phyloP scores from a whole-genome alignment of 768 basidiomycete species.

The Mycena maculata region DNA sequence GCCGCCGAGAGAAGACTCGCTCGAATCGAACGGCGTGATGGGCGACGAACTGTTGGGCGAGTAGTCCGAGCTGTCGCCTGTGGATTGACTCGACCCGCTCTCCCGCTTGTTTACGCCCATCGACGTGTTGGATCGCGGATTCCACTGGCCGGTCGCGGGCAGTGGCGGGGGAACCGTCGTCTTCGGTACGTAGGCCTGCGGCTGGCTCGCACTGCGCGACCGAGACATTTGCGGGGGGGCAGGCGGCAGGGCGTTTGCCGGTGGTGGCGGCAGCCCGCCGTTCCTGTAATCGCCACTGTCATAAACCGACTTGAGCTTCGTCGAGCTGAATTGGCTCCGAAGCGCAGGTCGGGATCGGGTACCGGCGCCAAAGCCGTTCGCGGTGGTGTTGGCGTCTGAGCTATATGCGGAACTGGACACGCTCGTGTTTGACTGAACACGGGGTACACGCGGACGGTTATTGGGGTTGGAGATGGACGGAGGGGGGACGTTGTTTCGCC shows the following conservation, averaged over 20 bases:
- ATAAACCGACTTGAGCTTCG: slow-evolving; percentile 64
- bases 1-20: slow-evolving; percentile 80
- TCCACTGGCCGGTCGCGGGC: slow-evolving; percentile 60
- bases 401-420: slow-evolving; percentile 47
- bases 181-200: slow-evolving; percentile 73
- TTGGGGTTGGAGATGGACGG: slow-evolving; percentile 45
- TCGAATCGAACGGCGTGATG: slow-evolving; percentile 91
- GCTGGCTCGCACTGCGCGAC: slow-evolving; percentile 85
- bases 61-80: slow-evolving; percentile 82
- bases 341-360: slow-evolving; percentile 56
- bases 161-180: slow-evolving; percentile 68
- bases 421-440: slow-evolving; percentile 60
- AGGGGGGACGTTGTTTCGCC: slow-evolving; percentile 63
- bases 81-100: slow-evolving; percentile 87
- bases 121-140: slow-evolving; percentile 54
- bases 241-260: slow-evolving; percentile 20
- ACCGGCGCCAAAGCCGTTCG: slow-evolving; percentile 49
- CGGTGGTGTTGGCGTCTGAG: slow-evolving; percentile 58
- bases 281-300: slow-evolving; percentile 57
- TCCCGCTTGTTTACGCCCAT: slow-evolving; percentile 70
- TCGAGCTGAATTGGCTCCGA: slow-evolving; percentile 79
- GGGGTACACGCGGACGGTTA: slow-evolving; percentile 48
- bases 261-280: slow-evolving; percentile 44
- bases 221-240: slow-evolving; percentile 58
- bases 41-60: slow-evolving; percentile 90